These are phyloP conservation scores for Termitomyces sp. DNA, from an alignment of 768 basidiomycete genomes.

Conservation along the genomic window DNA sequence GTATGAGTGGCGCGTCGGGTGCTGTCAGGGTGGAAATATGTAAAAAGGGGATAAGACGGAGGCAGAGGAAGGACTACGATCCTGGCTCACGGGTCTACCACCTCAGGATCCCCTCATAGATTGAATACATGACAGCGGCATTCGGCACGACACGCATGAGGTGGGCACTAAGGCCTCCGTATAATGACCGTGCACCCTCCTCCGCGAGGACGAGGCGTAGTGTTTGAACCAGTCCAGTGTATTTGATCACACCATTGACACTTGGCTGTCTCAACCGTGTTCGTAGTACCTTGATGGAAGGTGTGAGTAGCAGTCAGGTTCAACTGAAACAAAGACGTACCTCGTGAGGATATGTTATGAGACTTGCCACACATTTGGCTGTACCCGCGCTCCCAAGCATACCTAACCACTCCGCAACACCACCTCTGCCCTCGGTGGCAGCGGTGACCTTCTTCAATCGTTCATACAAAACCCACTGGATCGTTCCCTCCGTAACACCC, in stretches of 20 bases:
- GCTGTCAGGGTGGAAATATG: neutral
- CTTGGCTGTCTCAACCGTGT: slow-evolving; percentile 90
- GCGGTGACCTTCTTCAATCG: slow-evolving; percentile 71
- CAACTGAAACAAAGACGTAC: slow-evolving; percentile 35
- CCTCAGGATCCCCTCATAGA: slow-evolving; percentile 81
- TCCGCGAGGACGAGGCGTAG: slow-evolving; percentile 81
- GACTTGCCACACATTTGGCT: slow-evolving; percentile 88
- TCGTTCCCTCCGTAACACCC: slow-evolving; percentile 93
- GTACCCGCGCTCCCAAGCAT: slow-evolving; percentile 89
- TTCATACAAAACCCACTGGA: slow-evolving; percentile 98
- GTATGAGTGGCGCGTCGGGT: neutral
- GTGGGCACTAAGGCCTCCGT: slow-evolving; percentile 92
- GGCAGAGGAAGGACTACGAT: no score
- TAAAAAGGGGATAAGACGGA: neutral
- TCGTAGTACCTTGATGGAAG: slow-evolving; percentile 63
- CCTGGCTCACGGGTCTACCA: slow-evolving; percentile 31
- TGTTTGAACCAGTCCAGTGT: slow-evolving; percentile 83
- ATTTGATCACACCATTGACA: slow-evolving; percentile 73
- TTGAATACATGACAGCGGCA: slow-evolving; percentile 94
- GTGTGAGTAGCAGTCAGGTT: neutral
- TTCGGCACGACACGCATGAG: slow-evolving; percentile 97
- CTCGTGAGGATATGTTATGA: slow-evolving; percentile 98
- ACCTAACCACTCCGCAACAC: slow-evolving; percentile 63
- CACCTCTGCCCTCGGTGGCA: slow-evolving; percentile 49
- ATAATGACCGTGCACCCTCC: slow-evolving; percentile 82